Conservation (phyloP, 371 early-diverging fungal species). For the Mortierella sp. region DNA sequence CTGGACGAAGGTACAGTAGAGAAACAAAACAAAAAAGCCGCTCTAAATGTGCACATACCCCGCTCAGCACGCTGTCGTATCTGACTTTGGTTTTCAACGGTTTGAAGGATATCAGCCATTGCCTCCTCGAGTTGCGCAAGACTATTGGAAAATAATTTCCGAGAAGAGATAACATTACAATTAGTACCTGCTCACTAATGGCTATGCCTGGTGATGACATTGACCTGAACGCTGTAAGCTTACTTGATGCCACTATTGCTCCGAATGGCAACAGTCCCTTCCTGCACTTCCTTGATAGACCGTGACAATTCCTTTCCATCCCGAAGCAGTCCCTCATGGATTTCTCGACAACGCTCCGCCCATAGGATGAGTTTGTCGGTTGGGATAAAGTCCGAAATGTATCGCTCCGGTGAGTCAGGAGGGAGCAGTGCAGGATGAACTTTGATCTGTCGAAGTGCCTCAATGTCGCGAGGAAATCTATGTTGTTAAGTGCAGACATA, state of each 20-base stretch:
- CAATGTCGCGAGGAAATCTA: conserved; percentile 59
- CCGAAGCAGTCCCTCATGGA: conserved; percentile 42
- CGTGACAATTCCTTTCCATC: conserved; percentile 47
- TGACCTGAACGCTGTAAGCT: neutral
- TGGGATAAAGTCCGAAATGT: conserved; percentile 57
- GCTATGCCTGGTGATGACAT: neutral
- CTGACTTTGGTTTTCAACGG: conserved; percentile 48
- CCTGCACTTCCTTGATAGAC: conserved; percentile 55
- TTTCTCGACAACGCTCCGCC: conserved; percentile 55
- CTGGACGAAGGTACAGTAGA: neutral
- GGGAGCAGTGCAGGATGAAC: conserved; percentile 58
- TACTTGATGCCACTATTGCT: conserved; percentile 58
- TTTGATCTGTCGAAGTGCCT: conserved; percentile 53
- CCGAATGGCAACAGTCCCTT: conserved; percentile 48
- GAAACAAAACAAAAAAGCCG: neutral
- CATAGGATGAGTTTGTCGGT: conserved; percentile 50
- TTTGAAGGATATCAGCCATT: conserved; percentile 53
- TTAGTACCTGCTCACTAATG: neutral
- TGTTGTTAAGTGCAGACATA: neutral
- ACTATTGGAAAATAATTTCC: conserved; percentile 3
- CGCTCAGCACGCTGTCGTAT: conserved; percentile 38
- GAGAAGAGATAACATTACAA: neutral
- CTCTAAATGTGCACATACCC: conserved; percentile 8
- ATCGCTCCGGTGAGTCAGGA: conserved; percentile 32
- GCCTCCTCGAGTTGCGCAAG: conserved; percentile 51